Evolutionary conservation across 2,329 filamentous ascomycete species (phyloP).

Genomic region (Trichoderma afroharzianum): DNA sequence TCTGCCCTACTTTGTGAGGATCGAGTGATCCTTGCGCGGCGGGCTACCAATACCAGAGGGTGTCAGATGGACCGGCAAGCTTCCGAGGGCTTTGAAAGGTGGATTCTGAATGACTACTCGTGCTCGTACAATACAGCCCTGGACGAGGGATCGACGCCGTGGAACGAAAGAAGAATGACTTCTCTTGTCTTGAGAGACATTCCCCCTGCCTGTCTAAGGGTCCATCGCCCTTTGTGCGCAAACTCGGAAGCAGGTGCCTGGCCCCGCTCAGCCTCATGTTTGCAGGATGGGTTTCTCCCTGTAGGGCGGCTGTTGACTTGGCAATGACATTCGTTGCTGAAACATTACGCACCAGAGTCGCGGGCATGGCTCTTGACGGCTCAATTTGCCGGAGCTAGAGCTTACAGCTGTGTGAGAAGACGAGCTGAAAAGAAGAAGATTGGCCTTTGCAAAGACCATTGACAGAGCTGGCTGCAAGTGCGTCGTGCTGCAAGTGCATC

Average conservation of each 20-base stretch:
- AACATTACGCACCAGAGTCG: constrained; percentile 15
- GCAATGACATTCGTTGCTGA: constrained; percentile 26
- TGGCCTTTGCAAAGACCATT: not conserved
- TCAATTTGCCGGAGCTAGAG: not conserved
- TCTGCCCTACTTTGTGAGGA: not conserved
- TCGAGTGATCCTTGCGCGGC: not conserved
- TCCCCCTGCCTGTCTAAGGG: not conserved
- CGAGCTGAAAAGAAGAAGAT: not conserved
- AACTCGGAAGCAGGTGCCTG: not conserved
- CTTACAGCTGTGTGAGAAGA: not conserved
- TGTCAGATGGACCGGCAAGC: not conserved
- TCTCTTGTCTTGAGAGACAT: constrained; percentile 3
- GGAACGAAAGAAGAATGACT: not conserved
- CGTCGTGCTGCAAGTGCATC: not conserved
- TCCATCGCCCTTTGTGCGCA: not conserved
- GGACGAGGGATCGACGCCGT: not conserved
- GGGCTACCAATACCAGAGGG: not conserved
- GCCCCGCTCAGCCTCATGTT: not conserved
- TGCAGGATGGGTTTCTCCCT: constrained; percentile 9
- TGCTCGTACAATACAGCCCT: not conserved
- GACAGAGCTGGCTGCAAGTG: constrained; percentile 1
- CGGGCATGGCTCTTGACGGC: not conserved
- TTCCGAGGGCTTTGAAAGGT: not conserved
- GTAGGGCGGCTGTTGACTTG: constrained; percentile 22
- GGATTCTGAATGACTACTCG: not conserved